Evolutionary conservation across 2,329 filamentous ascomycete genomes (phyloP), one percentile per base, ranked within the genome.

Genomic region (Xylariaceae sp.): DNA sequence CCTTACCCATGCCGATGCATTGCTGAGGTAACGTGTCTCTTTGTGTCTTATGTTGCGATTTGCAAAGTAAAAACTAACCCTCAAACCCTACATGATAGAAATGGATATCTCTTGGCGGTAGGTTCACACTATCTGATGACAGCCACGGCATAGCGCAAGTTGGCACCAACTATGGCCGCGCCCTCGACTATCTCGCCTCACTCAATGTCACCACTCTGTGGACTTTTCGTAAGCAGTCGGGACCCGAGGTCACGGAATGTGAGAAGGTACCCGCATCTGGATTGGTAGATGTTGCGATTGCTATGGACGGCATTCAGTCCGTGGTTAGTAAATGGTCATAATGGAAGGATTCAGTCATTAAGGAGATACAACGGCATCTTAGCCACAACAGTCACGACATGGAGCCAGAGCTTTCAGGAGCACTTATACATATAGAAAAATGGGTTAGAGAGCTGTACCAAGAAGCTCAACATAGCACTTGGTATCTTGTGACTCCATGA

Each of bases 81-180:
- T n/a, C 5, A 4, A 17, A 31, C 5, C 6, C 47, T 11, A 54
- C 12, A 5, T 36, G 12, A 12, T 36, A 88, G 86, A 81, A 82
- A 65, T 95, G 90, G 74, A 64, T 90, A 47, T 70, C 70, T 7
- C 76, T 89, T 61, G 85, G 85, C 19, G 91, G 94, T 19, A 81
- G 80, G 52, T 95, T 97, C 69, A 95, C 90, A 46, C 78, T 99
- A 60, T 96, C 89, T 6, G 94, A 99, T 67, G 94, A 99, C 70
- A 96, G 90, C 67, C 94, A 99, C 72, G 89, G 89, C 36, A 80
- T 90, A 51, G 86, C 81, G 2, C 92, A 99, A 65, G 79, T 99
- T 5, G 90, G 85, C n/a, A 85, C 89, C 44, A 92, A 95, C 65
- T 97, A 94, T 71, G 64, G 67, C 41, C 80, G 80, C 38, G 82